Percentiles rank a stretch among this genome's conserved stretches.
Conservation (phyloP, 2,329 filamentous ascomycete genomes). For the Xylaria hypoxylon region DNA sequence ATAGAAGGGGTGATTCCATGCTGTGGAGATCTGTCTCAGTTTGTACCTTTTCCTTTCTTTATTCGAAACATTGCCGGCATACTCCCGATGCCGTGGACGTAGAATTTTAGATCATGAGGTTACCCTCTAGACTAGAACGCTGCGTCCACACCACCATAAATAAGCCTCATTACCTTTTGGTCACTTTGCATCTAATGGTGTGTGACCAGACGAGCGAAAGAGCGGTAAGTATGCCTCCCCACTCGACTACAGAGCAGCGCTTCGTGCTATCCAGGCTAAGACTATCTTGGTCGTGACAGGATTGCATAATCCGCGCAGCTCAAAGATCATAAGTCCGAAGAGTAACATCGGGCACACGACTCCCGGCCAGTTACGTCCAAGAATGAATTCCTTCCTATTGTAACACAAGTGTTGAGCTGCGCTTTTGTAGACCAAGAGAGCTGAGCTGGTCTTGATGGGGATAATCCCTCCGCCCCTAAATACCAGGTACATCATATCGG, state of each 20-base stretch:
- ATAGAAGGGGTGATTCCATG: no score
- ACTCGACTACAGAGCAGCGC: constrained; percentile 1
- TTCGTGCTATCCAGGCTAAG: not conserved
- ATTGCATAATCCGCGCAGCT: not conserved
- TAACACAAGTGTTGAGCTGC: not conserved
- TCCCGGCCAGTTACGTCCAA: not conserved
- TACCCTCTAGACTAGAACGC: not conserved
- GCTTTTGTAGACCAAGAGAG: not conserved
- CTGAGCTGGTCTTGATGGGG: not conserved
- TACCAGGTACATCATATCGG: not conserved
- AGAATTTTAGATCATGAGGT: not conserved
- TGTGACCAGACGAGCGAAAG: not conserved
- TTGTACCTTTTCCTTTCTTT: no score
- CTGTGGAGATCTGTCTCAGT: no score
- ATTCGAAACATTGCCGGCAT: not conserved
- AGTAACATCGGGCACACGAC: not conserved
- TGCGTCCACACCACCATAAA: not conserved
- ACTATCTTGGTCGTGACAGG: not conserved
- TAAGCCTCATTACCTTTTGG: not conserved
- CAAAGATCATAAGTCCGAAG: not conserved
- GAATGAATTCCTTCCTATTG: not conserved
- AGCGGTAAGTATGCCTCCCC: not conserved
- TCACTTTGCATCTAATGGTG: not conserved
- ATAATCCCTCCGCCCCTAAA: not conserved
- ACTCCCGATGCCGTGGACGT: not conserved